Percentiles rank a stretch among this genome's conserved stretches.
These are phyloP conservation scores for Pulveroboletus sp. DNA, from an alignment of 1,284 basidiomycete species.

Conservation along the genomic window DNA sequence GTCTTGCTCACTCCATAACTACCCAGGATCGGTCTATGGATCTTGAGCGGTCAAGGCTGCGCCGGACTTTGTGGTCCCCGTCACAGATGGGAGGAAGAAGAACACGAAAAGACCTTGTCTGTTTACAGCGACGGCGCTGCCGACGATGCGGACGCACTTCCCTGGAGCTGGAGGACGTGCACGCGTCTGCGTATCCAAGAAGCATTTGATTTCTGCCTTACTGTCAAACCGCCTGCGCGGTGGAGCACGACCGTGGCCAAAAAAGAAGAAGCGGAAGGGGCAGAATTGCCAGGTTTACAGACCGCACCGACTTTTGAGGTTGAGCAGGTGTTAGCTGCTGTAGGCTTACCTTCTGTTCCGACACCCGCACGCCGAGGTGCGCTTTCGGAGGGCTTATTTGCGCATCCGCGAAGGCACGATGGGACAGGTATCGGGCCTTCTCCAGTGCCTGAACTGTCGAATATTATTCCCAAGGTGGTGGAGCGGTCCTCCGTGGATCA, in stretches of 20 bases:
- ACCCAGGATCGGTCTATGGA: conserved; percentile 70
- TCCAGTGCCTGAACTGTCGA: conserved; percentile 41
- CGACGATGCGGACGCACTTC: conserved; percentile 51
- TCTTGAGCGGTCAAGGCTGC: conserved; percentile 70
- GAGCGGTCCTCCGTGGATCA: conserved; percentile 43
- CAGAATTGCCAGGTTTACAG: conserved; percentile 31
- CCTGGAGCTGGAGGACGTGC: conserved; percentile 76
- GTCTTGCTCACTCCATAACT: neutral
- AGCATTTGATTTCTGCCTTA: conserved; percentile 79
- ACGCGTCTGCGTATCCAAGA: conserved; percentile 73
- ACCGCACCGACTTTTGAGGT: conserved; percentile 50
- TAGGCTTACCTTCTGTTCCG: conserved; percentile 56
- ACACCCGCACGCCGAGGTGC: conserved; percentile 54
- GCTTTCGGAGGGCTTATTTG: conserved; percentile 63
- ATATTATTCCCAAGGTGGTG: conserved; percentile 46
- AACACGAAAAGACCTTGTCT: conserved; percentile 58
- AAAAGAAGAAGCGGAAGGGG: conserved; percentile 39
- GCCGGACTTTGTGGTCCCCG: conserved; percentile 81
- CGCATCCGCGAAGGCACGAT: conserved; percentile 42
- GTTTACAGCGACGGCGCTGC: conserved; percentile 49
- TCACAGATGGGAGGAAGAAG: conserved; percentile 78
- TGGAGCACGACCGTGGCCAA: conserved; percentile 36
- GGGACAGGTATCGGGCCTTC: conserved; percentile 23
- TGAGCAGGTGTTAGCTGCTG: conserved; percentile 68
- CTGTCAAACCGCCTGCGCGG: conserved; percentile 42